These are phyloP conservation scores for Marasmius sp. DNA, from an alignment of 1,284 basidiomycete genomes.

Conservation along the genomic window DNA sequence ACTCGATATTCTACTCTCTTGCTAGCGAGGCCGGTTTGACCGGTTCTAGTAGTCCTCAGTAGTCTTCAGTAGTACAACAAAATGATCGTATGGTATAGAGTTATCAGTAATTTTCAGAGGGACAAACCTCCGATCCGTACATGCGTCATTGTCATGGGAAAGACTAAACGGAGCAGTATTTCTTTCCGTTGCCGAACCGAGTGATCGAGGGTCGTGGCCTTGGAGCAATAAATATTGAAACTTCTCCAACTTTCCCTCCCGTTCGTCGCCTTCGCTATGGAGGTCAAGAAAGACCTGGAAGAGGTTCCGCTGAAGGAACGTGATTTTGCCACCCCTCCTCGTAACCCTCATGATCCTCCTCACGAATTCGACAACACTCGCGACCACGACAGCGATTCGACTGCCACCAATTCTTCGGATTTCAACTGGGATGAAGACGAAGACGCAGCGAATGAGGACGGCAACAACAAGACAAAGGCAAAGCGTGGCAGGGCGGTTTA, in stretches of 20 bases:
- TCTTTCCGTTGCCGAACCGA: background rate
- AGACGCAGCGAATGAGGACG: slow-evolving; percentile 18
- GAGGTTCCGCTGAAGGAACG: background rate
- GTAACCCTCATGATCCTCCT: background rate
- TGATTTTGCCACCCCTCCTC: background rate
- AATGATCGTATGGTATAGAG: background rate
- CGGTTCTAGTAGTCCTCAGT: background rate
- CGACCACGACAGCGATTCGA: slow-evolving; percentile 47
- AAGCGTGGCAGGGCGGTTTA: slow-evolving; percentile 57
- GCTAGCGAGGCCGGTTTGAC: slow-evolving; percentile 57
- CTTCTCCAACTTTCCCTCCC: background rate
- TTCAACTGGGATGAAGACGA: slow-evolving; percentile 75
- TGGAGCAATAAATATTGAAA: background rate
- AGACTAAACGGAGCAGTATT: background rate
- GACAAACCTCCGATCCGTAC: background rate
- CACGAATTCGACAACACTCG: background rate
- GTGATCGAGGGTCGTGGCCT: background rate
- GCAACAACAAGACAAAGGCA: slow-evolving; percentile 35
- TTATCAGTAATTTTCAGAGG: background rate
- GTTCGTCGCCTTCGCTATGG: background rate
- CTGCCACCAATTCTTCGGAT: slow-evolving; percentile 62
- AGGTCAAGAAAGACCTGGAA: background rate
- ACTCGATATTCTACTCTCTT: slow-evolving; percentile 56
- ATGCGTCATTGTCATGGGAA: background rate
- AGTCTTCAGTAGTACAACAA: background rate